Conservation (phyloP, 257 asterid species). For the Asclepias syriaca region DNA sequence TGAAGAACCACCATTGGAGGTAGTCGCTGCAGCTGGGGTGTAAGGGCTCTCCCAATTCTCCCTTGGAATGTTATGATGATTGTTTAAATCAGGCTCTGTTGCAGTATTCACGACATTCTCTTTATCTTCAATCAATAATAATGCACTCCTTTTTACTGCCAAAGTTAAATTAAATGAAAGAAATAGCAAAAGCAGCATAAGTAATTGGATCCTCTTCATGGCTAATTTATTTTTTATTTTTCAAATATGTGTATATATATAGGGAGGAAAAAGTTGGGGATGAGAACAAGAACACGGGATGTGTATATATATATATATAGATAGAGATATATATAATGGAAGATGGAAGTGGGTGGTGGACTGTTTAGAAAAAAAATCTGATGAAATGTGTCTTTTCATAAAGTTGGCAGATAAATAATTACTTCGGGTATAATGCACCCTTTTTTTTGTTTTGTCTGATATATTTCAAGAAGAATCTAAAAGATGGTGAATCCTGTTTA, state of each 20-base stretch:
- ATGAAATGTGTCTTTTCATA: constrained; percentile 18
- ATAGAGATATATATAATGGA: not conserved
- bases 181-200: constrained; percentile 7
- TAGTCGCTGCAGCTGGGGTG: constrained; percentile 19
- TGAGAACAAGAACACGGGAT: too few species aligned
- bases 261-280: too few species aligned
- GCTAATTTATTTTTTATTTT: too few species aligned
- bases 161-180: not conserved
- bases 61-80: constrained; percentile 47
- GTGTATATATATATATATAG: not conserved
- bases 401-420: not conserved
- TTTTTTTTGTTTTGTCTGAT: not conserved
- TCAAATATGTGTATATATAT: too few species aligned
- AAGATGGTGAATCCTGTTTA: not conserved
- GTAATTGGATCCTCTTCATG: constrained; percentile 15
- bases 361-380: constrained; percentile 10
- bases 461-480: not conserved
- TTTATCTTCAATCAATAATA: not conserved
- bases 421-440: not conserved
- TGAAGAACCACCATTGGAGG: not conserved
- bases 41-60: constrained; percentile 34
- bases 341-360: constrained; percentile 11
- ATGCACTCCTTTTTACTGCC: constrained; percentile 15
- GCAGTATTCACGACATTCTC: not conserved
- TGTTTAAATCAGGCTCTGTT: constrained; percentile 19